A percentile compares a stretch with the other conserved stretches of the same genome.
These are phyloP conservation scores for Wakefieldia striispora DNA, from an alignment of 768 basidiomycete species.

Conservation along the genomic window DNA sequence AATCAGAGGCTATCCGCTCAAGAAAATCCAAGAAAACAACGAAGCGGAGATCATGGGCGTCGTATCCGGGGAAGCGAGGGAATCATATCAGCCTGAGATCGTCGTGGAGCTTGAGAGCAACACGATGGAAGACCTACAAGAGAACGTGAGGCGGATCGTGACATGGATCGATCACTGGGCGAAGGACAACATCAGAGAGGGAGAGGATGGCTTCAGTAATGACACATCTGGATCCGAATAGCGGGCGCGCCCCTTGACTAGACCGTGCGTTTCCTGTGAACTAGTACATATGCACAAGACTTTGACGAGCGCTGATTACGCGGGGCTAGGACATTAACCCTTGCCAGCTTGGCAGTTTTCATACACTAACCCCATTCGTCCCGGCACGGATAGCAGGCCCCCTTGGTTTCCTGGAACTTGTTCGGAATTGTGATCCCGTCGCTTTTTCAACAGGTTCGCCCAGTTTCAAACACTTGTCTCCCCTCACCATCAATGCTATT, in stretches of 20 bases:
- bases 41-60: slow-evolving; percentile 98
- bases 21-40: slow-evolving; percentile 98
- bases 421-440: too few species aligned
- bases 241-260: not conserved
- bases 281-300: not conserved
- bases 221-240: slow-evolving; percentile 1
- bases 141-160: slow-evolving; percentile 84
- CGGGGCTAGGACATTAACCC: not conserved
- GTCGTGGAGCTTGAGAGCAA: slow-evolving; percentile 84
- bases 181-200: slow-evolving; percentile 20
- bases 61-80: slow-evolving; percentile 82
- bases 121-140: slow-evolving; percentile 73
- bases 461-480: too few species aligned
- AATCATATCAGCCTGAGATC: slow-evolving; percentile 82
- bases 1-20: slow-evolving; percentile 75
- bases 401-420: not conserved
- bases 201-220: not conserved
- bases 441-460: too few species aligned
- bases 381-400: not conserved
- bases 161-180: slow-evolving; percentile 83
- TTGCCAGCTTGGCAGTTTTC: not conserved
- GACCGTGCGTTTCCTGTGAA: not conserved
- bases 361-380: not conserved
- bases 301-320: not conserved
- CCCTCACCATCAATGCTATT: too few species aligned